Evolutionary conservation across 1,139 yeast species (phyloP), one percentile per base, ranked within the genome.

Genomic region (Starmera stellimalicola): DNA sequence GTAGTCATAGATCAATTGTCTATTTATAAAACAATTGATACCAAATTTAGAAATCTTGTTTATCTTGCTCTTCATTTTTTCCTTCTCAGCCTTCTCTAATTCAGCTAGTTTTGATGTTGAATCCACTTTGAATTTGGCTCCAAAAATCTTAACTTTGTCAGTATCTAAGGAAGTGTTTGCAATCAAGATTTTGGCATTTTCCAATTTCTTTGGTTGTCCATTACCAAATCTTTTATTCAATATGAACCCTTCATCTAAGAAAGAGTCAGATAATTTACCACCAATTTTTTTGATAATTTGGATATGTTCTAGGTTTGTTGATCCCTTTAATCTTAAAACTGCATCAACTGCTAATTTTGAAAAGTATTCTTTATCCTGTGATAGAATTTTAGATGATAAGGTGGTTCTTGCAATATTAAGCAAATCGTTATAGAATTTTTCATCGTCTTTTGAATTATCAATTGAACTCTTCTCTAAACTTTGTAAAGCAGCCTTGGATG

Each of bases 121-220:
- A 57, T 91, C 96, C 33, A 91, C 98, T 60, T 87, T 84, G 63
- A 91, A 88, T 58, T 93, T 88, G 37, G 99, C 97, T 38, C 99
- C 99, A 60, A 91, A 91, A 36, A 91, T 78, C 61, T 91, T 91
- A 39, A 91, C 97, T 59, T 91, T 91, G 56, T 88, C 97, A 7
- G 98, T 88, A 55, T 91, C 98, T 85, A 91, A 77, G 17, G 97
- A 78, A 9, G 98, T 91, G 60, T 91, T 91, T 20, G 98, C 95
- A 51, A 91, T 82, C 44, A 93, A 70, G 44, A 91, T 85, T 49
- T 74, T 80, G 24, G 94, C 95, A 51, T 91, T 77, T 49, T 76
- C 77, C 36, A 93, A 63, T 49, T 68, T 74, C 58, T 84, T 88
- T 33, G 96, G 94, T 64, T 93, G 98, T 49, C 84, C 80, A 47